Percentiles rank a stretch among this genome's conserved stretches.
Evolutionary conservation across 2,329 filamentous ascomycete species (phyloP).

Genomic region (Calonectria montana): DNA sequence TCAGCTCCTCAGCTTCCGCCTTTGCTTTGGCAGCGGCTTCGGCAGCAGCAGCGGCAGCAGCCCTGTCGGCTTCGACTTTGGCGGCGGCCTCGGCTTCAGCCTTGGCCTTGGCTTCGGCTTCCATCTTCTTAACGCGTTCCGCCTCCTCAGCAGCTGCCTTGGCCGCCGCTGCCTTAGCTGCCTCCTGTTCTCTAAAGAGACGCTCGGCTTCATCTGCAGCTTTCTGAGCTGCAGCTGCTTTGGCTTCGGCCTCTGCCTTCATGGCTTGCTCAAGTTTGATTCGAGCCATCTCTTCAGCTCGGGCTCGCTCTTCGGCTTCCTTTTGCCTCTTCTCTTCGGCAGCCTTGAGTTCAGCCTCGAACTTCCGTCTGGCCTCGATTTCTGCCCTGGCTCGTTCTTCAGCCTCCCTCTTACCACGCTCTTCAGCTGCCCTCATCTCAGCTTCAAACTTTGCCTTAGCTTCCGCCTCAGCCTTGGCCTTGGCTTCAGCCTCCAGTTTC

Average conservation of each 20-base stretch:
- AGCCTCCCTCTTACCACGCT: conserved; percentile 58
- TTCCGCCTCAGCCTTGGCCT: conserved; percentile 57
- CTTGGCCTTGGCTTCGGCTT: conserved; percentile 54
- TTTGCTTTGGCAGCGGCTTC: conserved; percentile 64
- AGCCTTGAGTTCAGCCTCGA: conserved; percentile 54
- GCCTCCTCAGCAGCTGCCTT: conserved; percentile 50
- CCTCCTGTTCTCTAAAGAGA: conserved; percentile 51
- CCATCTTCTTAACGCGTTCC: conserved; percentile 57
- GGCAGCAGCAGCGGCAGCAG: conserved; percentile 51
- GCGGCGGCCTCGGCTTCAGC: conserved; percentile 50
- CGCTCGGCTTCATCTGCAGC: conserved; percentile 57
- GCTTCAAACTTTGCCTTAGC: conserved; percentile 60
- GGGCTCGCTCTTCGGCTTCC: conserved; percentile 51
- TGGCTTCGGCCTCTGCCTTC: conserved; percentile 55
- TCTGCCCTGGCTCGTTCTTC: conserved; percentile 58
- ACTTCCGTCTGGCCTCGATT: conserved; percentile 50
- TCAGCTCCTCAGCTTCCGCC: conserved; percentile 69
- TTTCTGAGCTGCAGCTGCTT: conserved; percentile 54
- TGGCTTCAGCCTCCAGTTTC: conserved; percentile 61
- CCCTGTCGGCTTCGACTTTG: conserved; percentile 57
- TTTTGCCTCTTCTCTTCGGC: conserved; percentile 57
- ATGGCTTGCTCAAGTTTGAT: conserved; percentile 55
- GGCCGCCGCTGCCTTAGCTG: conserved; percentile 55
- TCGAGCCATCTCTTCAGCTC: conserved; percentile 62
- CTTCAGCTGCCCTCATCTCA: conserved; percentile 57